Base-by-base conservation (phyloP, 305 asterid genomes). In the Galium porrigens region DNA sequence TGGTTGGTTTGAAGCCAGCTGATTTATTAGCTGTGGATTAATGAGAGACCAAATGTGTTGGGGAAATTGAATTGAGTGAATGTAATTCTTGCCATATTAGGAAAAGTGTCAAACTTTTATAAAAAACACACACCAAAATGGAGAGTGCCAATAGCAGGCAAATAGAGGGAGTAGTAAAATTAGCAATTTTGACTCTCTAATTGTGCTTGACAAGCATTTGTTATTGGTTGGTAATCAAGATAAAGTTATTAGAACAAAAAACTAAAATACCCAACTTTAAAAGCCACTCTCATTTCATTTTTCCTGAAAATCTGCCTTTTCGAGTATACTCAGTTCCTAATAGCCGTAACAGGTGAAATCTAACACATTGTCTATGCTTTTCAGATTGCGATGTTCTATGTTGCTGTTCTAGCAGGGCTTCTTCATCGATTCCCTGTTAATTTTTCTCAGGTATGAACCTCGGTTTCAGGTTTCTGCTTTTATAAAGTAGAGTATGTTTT, bases 321-420 rank as follows among this genome's bases (percentile, higher is more conserved):
- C 15, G 5, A 29, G 15, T 20, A 33, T 25, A 30, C 14, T 7
- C n/a, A 61, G 51, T 41, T 49, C 41, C 42, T 39, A 15, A 48
- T 8, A 25, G 2, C 3, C 6, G 1, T 34, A n/a, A 6, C 6
- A 6, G 42, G 10, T 18, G 52, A 25, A 59, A 57, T 58, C 66
- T 73, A 64, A 81, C 72, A 33, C 64, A 70, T 64, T 64, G 11
- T 57, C 61, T 63, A 30, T 76, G 64, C 71, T 76, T 69, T 77
- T 77, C 88, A 94, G 99, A 86, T 86, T 70, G 95, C 95, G 42
- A 58, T 94, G 69, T 89, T 94, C 77, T 88, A 89, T 71, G 83
- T 85, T 67, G 99, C 94, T 52, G 92, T 94, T 67, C 83, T 94
- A 54, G 99, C 92, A 2, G 94, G 97, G 67, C 90, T 94, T 83